A percentile compares a stretch with the other conserved stretches of the same genome.
Conservation (phyloP, 306 rosid species). For the Acacia crassicarpa region DNA sequence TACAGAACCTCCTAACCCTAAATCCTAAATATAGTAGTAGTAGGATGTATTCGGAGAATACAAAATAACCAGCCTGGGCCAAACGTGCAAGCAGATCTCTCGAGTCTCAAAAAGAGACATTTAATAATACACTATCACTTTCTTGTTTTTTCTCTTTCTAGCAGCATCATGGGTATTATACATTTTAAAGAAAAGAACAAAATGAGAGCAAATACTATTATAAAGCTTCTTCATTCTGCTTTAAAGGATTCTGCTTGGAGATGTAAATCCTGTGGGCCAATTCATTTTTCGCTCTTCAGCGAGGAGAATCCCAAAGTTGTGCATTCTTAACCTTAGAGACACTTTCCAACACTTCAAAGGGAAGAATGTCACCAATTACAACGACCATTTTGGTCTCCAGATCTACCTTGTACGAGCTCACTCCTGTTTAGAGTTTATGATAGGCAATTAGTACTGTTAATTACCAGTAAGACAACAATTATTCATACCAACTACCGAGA, state of each 20-base stretch:
- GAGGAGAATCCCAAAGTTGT: constrained; percentile 56
- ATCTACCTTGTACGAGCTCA: constrained; percentile 79
- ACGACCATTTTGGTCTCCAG: constrained; percentile 75
- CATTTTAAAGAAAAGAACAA: background rate
- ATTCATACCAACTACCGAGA: constrained; percentile 10
- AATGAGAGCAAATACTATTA: constrained; percentile 16
- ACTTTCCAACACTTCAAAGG: constrained; percentile 78
- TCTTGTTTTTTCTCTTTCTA: background rate
- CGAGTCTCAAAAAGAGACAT: constrained; percentile 26
- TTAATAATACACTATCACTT: background rate
- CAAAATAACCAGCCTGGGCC: constrained; percentile 6
- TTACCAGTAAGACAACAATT: background rate
- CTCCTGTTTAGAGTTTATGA: constrained; percentile 56
- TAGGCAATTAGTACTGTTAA: background rate
- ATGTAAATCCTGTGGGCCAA: constrained; percentile 26
- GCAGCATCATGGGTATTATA: constrained; percentile 25
- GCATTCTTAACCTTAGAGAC: constrained; percentile 85
- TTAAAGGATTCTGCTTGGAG: constrained; percentile 20
- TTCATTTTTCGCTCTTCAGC: constrained; percentile 2
- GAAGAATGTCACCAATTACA: constrained; percentile 84
- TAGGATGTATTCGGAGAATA: background rate
- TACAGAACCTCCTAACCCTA: background rate
- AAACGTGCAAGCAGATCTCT: constrained; percentile 14
- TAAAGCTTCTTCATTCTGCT: constrained; percentile 31
- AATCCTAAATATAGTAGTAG: background rate